Conservation (phyloP, 108 stramenopile species). For the Cylindrotheca fusiformis region DNA sequence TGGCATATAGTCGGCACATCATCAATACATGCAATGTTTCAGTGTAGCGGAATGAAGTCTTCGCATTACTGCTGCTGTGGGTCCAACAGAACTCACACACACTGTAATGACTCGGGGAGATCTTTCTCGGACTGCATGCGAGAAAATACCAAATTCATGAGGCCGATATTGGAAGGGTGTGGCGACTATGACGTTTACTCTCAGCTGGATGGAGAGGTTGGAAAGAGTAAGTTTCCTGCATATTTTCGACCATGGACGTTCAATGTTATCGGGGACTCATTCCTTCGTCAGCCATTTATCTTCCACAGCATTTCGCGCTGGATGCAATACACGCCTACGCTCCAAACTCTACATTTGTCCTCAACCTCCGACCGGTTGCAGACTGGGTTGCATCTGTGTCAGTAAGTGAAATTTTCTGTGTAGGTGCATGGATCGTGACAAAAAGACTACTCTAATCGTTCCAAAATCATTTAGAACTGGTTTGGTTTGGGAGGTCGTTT, state of each 20-base stretch:
- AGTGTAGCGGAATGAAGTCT: slow-evolving; percentile 13
- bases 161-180: slow-evolving; percentile 18
- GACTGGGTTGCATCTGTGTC: slow-evolving; percentile 23
- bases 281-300: slow-evolving; percentile 1
- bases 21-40: slow-evolving; percentile 23
- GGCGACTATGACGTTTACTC: slow-evolving; percentile 34
- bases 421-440: no score
- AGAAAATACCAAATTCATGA: neutral
- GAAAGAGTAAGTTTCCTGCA: neutral
- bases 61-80: slow-evolving; percentile 34
- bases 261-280: neutral
- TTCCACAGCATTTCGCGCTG: slow-evolving; percentile 33
- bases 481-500: slow-evolving; percentile 17
- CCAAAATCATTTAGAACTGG: no score
- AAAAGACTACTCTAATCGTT: no score
- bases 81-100: slow-evolving; percentile 16
- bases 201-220: slow-evolving; percentile 20
- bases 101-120: neutral
- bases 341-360: slow-evolving; percentile 37
- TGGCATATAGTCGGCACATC: slow-evolving; percentile 21
- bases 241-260: neutral
- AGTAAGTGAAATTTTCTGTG: no score
- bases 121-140: slow-evolving; percentile 17
- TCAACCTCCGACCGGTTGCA: slow-evolving; percentile 25
- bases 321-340: slow-evolving; percentile 25